These are phyloP conservation scores for Verbena officinalis DNA, from an alignment of 257 asterid genomes.

Conservation along the genomic window DNA sequence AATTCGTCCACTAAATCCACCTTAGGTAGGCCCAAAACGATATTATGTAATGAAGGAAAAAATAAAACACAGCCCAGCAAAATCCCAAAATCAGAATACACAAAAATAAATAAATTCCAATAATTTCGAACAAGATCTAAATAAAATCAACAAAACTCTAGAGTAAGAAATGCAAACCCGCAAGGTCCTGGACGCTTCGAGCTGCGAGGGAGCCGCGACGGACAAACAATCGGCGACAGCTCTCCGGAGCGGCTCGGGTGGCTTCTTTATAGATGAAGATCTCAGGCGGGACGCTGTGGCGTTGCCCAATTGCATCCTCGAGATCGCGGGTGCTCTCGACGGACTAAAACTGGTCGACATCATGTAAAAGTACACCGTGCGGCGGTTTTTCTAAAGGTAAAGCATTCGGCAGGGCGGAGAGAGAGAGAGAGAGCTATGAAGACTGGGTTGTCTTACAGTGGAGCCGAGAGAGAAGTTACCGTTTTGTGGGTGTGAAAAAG, in stretches of 20 bases:
- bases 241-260: constrained; percentile 98
- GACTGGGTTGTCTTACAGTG: constrained; percentile 26
- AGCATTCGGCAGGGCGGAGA: constrained; percentile 21
- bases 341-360: constrained; percentile 77
- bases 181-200: constrained; percentile 88
- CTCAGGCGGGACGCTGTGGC: constrained; percentile 74
- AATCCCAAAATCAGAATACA: constrained; percentile 7
- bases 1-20: constrained; percentile 11
- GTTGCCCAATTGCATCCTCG: constrained; percentile 76
- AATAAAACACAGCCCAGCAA: constrained; percentile 2
- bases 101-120: constrained; percentile 22
- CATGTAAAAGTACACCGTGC: constrained; percentile 33
- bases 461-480: constrained; percentile 16
- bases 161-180: constrained; percentile 58
- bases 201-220: constrained; percentile 72
- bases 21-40: neutral
- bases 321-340: constrained; percentile 72
- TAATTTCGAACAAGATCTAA: constrained; percentile 9
- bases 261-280: constrained; percentile 84
- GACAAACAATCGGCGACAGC: constrained; percentile 97
- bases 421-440: constrained; percentile 17
- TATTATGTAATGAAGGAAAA: neutral
- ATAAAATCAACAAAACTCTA: constrained; percentile 12
- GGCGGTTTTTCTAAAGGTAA: constrained; percentile 15
- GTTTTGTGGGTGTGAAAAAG: constrained; percentile 12